Percentiles rank a stretch among this genome's conserved stretches.
Evolutionary conservation across 306 rosid species (phyloP).

Genomic region (Geum urbanum): DNA sequence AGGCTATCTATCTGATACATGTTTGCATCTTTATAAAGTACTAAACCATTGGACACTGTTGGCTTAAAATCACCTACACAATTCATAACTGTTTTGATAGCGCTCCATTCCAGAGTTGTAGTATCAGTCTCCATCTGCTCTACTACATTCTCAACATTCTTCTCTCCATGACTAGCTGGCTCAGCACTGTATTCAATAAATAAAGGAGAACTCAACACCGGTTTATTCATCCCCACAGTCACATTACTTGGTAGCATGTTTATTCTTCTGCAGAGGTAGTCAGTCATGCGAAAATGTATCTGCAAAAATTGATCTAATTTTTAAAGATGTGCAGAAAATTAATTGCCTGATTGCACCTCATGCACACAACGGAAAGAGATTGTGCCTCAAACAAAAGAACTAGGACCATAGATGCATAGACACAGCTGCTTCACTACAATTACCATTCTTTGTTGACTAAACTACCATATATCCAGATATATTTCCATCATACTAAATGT

Average conservation of each 20-base stretch:
- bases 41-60: slow-evolving; percentile 13
- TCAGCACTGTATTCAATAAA: slow-evolving; percentile 4
- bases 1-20: slow-evolving; percentile 10
- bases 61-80: slow-evolving; percentile 12
- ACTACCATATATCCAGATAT: no score
- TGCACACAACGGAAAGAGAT: neutral
- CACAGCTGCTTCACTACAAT: neutral
- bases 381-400: neutral
- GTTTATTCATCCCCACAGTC: slow-evolving; percentile 2
- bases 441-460: neutral
- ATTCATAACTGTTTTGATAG: neutral
- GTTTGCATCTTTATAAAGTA: slow-evolving; percentile 9
- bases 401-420: neutral
- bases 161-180: slow-evolving; percentile 12
- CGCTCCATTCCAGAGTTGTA: neutral
- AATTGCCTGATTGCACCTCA: neutral
- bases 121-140: neutral
- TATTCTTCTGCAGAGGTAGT: slow-evolving; percentile 9
- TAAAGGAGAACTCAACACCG: neutral
- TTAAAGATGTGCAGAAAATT: neutral
- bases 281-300: slow-evolving; percentile 17
- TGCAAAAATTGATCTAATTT: slow-evolving; percentile 19
- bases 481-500: neutral
- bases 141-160: slow-evolving; percentile 3
- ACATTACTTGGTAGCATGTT: neutral